phyloP scores from a whole-genome alignment of 176 grass and related monocot genomes.

The Miscanthus lutarioriparius region DNA sequence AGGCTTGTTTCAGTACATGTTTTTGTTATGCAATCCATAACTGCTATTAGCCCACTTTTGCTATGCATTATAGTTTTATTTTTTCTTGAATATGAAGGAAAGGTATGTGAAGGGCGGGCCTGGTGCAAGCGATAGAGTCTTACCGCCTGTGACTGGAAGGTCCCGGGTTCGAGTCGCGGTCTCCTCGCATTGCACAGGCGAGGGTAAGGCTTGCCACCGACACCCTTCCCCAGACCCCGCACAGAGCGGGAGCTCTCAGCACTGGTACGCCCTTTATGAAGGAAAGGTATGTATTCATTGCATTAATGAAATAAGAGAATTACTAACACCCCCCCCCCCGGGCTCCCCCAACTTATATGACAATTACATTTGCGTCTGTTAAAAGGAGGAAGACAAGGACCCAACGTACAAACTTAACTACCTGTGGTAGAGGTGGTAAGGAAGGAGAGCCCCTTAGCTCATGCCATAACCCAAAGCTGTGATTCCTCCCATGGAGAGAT shows the following conservation, averaged over 20 bases:
- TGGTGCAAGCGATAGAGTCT: too few relatives aligned
- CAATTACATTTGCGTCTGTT: neutral
- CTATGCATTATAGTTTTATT: slow-evolving; percentile 15
- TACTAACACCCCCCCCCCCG: neutral
- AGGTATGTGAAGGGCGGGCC: too few relatives aligned
- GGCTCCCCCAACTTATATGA: neutral
- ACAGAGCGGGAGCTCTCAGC: too few relatives aligned
- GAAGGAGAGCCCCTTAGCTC: neutral
- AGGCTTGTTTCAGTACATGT: slow-evolving; percentile 22
- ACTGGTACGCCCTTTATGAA: too few relatives aligned
- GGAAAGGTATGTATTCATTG: neutral
- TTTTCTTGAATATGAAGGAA: neutral
- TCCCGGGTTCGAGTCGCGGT: too few relatives aligned
- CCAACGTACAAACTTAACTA: neutral
- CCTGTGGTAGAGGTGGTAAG: neutral
- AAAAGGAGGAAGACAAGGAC: neutral
- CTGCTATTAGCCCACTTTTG: neutral
- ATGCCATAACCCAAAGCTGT: neutral
- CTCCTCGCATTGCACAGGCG: too few relatives aligned
- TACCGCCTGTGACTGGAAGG: too few relatives aligned
- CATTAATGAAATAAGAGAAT: neutral
- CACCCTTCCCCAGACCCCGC: too few relatives aligned
- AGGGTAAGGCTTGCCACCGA: too few relatives aligned
- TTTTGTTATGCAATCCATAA: slow-evolving; percentile 23
- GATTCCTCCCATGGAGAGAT: neutral